phyloP scores from a whole-genome alignment of 2,329 filamentous ascomycete genomes.

The Sordariomycetes sp. region DNA sequence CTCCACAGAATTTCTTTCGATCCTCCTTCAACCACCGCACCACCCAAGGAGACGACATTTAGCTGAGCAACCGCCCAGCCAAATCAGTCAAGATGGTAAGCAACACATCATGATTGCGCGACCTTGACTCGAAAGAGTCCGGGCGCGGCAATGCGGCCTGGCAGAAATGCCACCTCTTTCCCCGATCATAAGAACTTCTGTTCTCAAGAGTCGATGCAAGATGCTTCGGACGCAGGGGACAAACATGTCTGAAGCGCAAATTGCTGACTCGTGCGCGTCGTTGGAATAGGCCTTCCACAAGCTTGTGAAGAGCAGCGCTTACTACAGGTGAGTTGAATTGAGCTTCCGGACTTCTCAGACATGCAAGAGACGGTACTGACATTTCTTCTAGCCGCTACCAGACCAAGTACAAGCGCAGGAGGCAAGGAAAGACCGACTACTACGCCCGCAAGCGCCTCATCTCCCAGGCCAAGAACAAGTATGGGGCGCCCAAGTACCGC shows the following conservation, averaged over 20 bases:
- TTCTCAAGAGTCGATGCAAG: conserved; percentile 70
- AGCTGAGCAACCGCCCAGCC: conserved; percentile 4
- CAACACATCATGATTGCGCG: conserved; percentile 19
- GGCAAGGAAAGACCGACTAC: conserved; percentile 98
- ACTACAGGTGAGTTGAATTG: conserved; percentile 71
- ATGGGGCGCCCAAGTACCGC: conserved; percentile 99
- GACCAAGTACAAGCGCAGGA: conserved; percentile 99
- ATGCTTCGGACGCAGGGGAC: conserved; percentile 69
- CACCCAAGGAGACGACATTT: background rate
- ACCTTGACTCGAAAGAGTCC: background rate
- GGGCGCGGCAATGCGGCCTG: conserved; percentile 7
- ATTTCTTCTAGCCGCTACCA: conserved; percentile 68
- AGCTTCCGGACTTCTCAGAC: background rate
- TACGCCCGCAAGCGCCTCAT: conserved; percentile 99
- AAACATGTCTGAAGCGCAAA: conserved; percentile 81
- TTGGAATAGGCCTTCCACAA: conserved; percentile 72
- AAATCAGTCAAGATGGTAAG: conserved; percentile 57
- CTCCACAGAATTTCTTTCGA: conserved; percentile 22
- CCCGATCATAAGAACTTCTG: background rate
- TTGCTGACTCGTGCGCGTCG: conserved; percentile 85
- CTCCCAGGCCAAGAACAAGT: conserved; percentile 99
- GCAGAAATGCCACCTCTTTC: conserved; percentile 29
- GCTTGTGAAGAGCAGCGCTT: conserved; percentile 92
- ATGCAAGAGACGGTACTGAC: background rate
- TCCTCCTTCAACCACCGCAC: conserved; percentile 6